Percentiles rank a stretch among this genome's conserved stretches.
Evolutionary conservation across 768 basidiomycete genomes (phyloP).

Genomic region (Lactarius psammicola): DNA sequence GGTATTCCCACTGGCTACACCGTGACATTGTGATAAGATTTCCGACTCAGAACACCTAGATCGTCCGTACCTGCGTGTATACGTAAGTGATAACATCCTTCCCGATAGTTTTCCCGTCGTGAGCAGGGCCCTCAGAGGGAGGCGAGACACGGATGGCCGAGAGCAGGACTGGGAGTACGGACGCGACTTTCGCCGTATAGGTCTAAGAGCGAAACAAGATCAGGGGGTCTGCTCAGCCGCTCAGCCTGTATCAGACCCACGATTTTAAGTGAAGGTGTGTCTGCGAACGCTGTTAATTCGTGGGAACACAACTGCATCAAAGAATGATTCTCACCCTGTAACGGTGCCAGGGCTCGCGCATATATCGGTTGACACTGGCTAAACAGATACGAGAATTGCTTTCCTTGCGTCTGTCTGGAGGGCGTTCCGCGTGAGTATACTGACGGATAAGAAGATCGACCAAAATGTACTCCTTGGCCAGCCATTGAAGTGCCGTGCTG

Average conservation of each 20-base stretch:
- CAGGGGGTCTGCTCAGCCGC: conserved; percentile 1
- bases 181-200: conserved; percentile 77
- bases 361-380: conserved; percentile 94
- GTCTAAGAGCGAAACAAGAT: conserved; percentile 45
- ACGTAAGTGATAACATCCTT: conserved; percentile 70
- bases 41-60: background rate
- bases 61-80: conserved; percentile 65
- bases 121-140: conserved; percentile 62
- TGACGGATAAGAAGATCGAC: background rate
- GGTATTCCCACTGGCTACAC: conserved; percentile 79
- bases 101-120: conserved; percentile 72
- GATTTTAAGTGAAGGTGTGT: conserved; percentile 85
- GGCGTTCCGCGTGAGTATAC: background rate
- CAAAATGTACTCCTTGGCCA: conserved; percentile 42
- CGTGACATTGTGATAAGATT: conserved; percentile 2
- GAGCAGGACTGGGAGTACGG: conserved; percentile 81
- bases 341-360: conserved; percentile 71
- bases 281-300: conserved; percentile 38
- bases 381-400: conserved; percentile 81
- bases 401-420: conserved; percentile 79
- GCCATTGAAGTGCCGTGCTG: conserved; percentile 53
- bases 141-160: conserved; percentile 83
- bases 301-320: background rate
- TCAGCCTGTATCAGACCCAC: conserved; percentile 41
- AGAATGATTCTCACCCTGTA: conserved; percentile 59